phyloP scores from a whole-genome alignment of 2,329 filamentous ascomycete species.

The Beauveria brongniartii region DNA sequence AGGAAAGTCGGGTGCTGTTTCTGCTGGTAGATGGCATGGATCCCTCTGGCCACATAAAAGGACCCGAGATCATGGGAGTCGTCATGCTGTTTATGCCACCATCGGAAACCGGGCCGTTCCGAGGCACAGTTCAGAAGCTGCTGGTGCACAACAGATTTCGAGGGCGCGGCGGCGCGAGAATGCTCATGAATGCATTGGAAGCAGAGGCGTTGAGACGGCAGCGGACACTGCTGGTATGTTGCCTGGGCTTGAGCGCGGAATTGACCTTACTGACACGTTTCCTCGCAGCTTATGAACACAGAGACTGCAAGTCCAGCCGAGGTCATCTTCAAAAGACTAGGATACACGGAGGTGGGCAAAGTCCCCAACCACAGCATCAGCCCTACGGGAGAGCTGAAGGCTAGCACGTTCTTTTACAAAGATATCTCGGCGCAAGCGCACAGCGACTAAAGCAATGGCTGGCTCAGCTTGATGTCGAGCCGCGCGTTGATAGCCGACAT shows the following conservation, averaged over 20 bases:
- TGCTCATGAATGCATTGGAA: constrained; percentile 47
- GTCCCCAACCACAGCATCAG: constrained; percentile 46
- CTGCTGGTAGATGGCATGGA: constrained; percentile 37
- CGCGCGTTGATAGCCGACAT: not conserved
- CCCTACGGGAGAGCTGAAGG: constrained; percentile 39
- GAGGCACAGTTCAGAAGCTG: constrained; percentile 49
- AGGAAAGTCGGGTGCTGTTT: constrained; percentile 42
- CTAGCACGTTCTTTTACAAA: constrained; percentile 53
- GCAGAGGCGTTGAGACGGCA: constrained; percentile 40
- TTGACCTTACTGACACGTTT: not conserved
- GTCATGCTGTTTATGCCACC: constrained; percentile 45
- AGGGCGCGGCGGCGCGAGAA: constrained; percentile 41
- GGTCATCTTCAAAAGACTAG: constrained; percentile 45
- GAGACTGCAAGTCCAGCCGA: constrained; percentile 45
- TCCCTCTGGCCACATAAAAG: constrained; percentile 27
- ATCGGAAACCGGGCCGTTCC: constrained; percentile 48
- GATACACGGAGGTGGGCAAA: constrained; percentile 46
- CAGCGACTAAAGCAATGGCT: not conserved
- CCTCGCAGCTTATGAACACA: constrained; percentile 41
- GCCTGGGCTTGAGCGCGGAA: no score
- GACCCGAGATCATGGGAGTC: constrained; percentile 43
- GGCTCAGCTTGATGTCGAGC: not conserved
- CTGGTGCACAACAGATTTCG: constrained; percentile 46
- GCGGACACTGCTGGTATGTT: constrained; percentile 43
- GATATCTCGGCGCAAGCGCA: constrained; percentile 28